These are phyloP conservation scores for Mediolabrus comicus DNA, from an alignment of 108 stramenopile genomes.

Conservation along the genomic window DNA sequence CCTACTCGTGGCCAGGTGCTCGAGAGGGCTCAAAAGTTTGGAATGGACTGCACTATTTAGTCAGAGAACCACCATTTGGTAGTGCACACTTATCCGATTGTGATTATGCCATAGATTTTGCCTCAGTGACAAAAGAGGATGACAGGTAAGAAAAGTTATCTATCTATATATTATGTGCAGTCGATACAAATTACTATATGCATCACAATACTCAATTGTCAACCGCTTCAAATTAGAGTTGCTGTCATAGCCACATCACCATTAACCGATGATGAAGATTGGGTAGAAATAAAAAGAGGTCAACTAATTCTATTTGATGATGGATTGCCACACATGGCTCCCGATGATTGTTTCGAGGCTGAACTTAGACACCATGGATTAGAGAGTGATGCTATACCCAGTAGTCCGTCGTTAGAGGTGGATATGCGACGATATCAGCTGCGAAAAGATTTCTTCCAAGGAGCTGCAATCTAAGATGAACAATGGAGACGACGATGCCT, in stretches of 20 bases:
- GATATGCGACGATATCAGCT: constrained; percentile 23
- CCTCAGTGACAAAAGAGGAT: constrained; percentile 50
- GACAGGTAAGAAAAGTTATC: too few species aligned
- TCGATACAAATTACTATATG: too few species aligned
- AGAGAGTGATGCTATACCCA: constrained; percentile 14
- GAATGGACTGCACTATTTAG: constrained; percentile 85
- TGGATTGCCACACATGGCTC: constrained; percentile 53
- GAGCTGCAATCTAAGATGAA: constrained; percentile 15
- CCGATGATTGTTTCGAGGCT: constrained; percentile 45
- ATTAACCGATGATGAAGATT: constrained; percentile 71
- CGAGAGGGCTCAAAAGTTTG: constrained; percentile 72
- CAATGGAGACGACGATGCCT: too few species aligned
- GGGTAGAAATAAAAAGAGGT: constrained; percentile 67
- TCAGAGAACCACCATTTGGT: constrained; percentile 59
- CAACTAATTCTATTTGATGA: constrained; percentile 73
- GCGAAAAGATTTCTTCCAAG: constrained; percentile 16
- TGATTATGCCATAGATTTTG: constrained; percentile 66
- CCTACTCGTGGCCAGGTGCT: constrained; percentile 75
- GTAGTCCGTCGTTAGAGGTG: constrained; percentile 5
- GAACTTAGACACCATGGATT: constrained; percentile 66
- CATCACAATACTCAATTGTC: too few species aligned
- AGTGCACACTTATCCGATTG: constrained; percentile 44
- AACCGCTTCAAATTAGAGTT: too few species aligned
- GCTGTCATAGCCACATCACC: constrained; percentile 84
- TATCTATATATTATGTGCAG: too few species aligned